Percentiles rank a stretch among this genome's conserved stretches.
phyloP scores from a whole-genome alignment of 2,329 filamentous ascomycete genomes.

The Coniochaeta hoffmannii region DNA sequence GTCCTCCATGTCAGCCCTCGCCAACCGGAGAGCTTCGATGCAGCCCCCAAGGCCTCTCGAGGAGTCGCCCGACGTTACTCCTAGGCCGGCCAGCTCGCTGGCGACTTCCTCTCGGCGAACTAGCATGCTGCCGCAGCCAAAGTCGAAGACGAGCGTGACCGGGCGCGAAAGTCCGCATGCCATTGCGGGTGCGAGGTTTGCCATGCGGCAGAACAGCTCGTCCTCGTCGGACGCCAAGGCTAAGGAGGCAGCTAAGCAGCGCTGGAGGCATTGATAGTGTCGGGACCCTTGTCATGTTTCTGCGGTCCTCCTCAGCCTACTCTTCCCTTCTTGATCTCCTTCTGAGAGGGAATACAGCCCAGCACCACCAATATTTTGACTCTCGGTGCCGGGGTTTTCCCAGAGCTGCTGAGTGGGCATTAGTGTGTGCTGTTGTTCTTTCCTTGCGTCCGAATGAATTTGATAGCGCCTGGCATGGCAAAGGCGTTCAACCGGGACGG shows the following conservation, averaged over 20 bases:
- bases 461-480: background rate
- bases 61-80: constrained; percentile 19
- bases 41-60: constrained; percentile 32
- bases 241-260: constrained; percentile 35
- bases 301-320: too few relatives aligned
- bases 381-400: background rate
- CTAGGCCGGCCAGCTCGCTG: constrained; percentile 50
- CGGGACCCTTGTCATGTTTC: too few relatives aligned
- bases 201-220: constrained; percentile 31
- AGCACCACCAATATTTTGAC: background rate
- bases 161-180: constrained; percentile 44
- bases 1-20: constrained; percentile 33
- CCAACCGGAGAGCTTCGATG: constrained; percentile 44
- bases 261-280: constrained; percentile 32
- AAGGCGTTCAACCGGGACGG: background rate
- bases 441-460: background rate
- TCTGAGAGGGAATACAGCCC: too few relatives aligned
- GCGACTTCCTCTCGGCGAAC: constrained; percentile 35
- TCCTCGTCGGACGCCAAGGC: constrained; percentile 21
- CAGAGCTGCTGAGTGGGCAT: background rate
- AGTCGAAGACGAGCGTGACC: constrained; percentile 22
- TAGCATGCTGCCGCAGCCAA: constrained; percentile 47
- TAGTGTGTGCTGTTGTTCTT: background rate
- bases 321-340: too few relatives aligned
- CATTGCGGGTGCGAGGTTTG: constrained; percentile 34